Percentiles rank a stretch among this genome's conserved stretches.
phyloP scores from a whole-genome alignment of 2,329 filamentous ascomycete genomes.

The Myotisia sp. region DNA sequence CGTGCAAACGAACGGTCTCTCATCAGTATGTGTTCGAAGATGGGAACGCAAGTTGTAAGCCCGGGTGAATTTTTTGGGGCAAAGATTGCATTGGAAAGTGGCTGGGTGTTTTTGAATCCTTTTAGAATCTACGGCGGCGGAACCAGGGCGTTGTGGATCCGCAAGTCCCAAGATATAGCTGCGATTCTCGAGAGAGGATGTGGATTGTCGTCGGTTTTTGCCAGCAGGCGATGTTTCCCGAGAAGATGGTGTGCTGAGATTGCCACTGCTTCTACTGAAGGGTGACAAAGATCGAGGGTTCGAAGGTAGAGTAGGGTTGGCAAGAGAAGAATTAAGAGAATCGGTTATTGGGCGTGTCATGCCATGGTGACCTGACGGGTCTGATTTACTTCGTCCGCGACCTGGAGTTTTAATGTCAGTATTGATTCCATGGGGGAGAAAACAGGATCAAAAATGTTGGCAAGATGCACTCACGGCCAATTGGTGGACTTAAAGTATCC shows the following conservation, averaged over 20 bases:
- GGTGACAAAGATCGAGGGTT: slow-evolving; percentile 32
- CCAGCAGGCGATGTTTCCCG: slow-evolving; percentile 32
- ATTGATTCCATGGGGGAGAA: slow-evolving; percentile 8
- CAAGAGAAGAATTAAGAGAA: slow-evolving; percentile 18
- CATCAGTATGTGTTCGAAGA: slow-evolving; percentile 88
- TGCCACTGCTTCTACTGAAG: slow-evolving; percentile 20
- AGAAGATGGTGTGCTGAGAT: slow-evolving; percentile 28
- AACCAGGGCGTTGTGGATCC: slow-evolving; percentile 67
- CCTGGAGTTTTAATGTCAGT: slow-evolving; percentile 16
- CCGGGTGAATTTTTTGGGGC: slow-evolving; percentile 88
- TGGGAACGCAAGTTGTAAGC: slow-evolving; percentile 95
- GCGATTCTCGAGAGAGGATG: slow-evolving; percentile 40
- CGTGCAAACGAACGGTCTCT: slow-evolving; percentile 91
- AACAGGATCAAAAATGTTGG: slow-evolving; percentile 6
- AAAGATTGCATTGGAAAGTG: slow-evolving; percentile 87
- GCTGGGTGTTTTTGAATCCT: slow-evolving; percentile 95
- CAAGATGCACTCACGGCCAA: slow-evolving; percentile 32
- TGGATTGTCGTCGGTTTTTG: slow-evolving; percentile 31
- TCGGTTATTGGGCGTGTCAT: slow-evolving; percentile 27
- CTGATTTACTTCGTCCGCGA: slow-evolving; percentile 47
- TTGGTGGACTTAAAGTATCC: slow-evolving; percentile 71
- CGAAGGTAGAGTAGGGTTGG: slow-evolving; percentile 14
- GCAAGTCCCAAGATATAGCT: slow-evolving; percentile 82
- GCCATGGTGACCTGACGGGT: slow-evolving; percentile 38
- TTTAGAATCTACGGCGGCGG: slow-evolving; percentile 48